These are phyloP conservation scores for Fusarium chaquense DNA, from an alignment of 2,329 filamentous ascomycete genomes.

Conservation along the genomic window DNA sequence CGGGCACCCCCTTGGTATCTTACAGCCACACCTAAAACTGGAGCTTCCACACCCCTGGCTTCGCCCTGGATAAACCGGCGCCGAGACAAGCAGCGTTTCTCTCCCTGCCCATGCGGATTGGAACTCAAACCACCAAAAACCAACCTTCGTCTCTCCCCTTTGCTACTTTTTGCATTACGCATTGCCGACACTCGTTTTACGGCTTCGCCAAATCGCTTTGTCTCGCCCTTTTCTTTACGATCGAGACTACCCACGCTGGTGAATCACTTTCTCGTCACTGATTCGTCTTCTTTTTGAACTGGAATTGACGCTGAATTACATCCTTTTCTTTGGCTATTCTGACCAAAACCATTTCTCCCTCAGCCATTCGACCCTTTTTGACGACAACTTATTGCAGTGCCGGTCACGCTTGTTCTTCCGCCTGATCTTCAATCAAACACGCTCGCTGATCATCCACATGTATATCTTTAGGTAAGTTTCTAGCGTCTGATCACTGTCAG, in stretches of 20 bases:
- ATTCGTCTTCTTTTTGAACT: constrained; percentile 28
- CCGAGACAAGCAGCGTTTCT: constrained; percentile 47
- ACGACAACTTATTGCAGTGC: constrained; percentile 37
- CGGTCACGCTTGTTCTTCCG: constrained; percentile 41
- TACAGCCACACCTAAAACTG: constrained; percentile 27
- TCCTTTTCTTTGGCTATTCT: constrained; percentile 25
- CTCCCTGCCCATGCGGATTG: constrained; percentile 35
- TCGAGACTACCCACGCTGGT: constrained; percentile 23
- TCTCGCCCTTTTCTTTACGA: constrained; percentile 30
- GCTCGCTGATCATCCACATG: constrained; percentile 39
- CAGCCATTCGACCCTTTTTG: constrained; percentile 29
- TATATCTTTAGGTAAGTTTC: constrained; percentile 43
- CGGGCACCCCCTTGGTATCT: constrained; percentile 35
- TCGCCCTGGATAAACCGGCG: constrained; percentile 45
- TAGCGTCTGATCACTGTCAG: background rate
- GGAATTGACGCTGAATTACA: constrained; percentile 25
- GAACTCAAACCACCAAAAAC: constrained; percentile 43
- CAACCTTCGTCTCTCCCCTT: constrained; percentile 41
- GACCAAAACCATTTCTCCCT: constrained; percentile 30
- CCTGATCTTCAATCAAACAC: constrained; percentile 17
- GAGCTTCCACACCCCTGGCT: constrained; percentile 19
- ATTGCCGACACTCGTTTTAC: constrained; percentile 47
- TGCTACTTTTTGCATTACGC: constrained; percentile 43
- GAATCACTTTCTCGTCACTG: constrained; percentile 34
- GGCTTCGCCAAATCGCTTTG: constrained; percentile 33